Base-by-base conservation (phyloP, 2,329 filamentous ascomycete genomes). In the Dothistroma septosporum region DNA sequence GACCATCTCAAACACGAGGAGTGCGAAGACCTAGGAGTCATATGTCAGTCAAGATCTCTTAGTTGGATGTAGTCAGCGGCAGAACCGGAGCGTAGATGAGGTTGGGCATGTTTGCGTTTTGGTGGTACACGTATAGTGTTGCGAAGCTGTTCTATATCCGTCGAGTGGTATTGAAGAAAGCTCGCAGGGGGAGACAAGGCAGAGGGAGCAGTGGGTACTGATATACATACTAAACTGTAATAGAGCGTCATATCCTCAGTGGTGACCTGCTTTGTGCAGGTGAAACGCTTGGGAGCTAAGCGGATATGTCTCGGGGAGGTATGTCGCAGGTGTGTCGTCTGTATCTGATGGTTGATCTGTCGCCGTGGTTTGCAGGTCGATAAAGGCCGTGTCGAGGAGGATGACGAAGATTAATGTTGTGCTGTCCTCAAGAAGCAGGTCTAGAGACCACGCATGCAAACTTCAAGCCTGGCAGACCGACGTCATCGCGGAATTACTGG, bases 1-100 rank as follows among this genome's bases (percentile, higher is more conserved):
- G 63, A 79, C 80, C 89, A 94, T 93, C 86, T 94, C 90, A 71
- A 86, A 82, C 78, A 94, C 85, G 71, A 94, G 82, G 71, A 93
- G 85, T 75, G 89, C 77, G 79, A 95, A 95, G 72, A 94, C 90
- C 91, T 94, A 72, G 50, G 55, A 16, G 11, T 24, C 22, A 21
- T 47, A 50, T 60, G 68, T 70, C 59, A 68, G 66, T 57, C 37
- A 50, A 12, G 53, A 28, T 61, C 52, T 63, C 28, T 19, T 21
- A 3, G 21, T n/a, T 1, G 37, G 22, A 11, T 33, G 47, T 46
- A 24, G 33, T 49, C 50, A 49, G 22, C 37, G 37, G 52, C 7
- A 49, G 49, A 58, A 76, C 74, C 65, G 74, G 74, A 63, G 71
- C 66, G 62, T 73, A 76, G 63, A 76, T 75, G 28, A 76, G 64